A percentile compares a stretch with the other conserved stretches of the same genome.
These are phyloP conservation scores for Fomitopsis schrenkii DNA, from an alignment of 1,284 basidiomycete species.

Conservation along the genomic window DNA sequence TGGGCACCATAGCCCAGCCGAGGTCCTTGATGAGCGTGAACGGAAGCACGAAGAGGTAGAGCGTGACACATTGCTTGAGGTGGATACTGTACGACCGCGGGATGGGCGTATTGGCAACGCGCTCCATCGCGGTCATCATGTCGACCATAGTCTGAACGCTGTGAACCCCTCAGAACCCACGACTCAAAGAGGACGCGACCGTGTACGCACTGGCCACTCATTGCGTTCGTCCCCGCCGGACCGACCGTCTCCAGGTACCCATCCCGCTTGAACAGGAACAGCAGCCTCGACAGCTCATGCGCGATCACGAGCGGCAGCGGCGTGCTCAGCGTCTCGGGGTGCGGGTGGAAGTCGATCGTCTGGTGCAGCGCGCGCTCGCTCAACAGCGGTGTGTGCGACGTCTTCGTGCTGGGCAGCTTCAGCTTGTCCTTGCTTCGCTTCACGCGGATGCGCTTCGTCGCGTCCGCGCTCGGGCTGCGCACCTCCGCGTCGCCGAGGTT, in stretches of 20 bases:
- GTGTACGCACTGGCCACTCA: slow-evolving; percentile 55
- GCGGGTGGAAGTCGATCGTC: slow-evolving; percentile 58
- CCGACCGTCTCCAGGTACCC: slow-evolving; percentile 82
- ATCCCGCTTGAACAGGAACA: slow-evolving; percentile 74
- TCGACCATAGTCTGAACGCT: slow-evolving; percentile 80
- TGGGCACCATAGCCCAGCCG: slow-evolving; percentile 78
- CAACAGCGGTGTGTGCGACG: slow-evolving; percentile 55
- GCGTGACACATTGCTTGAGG: slow-evolving; percentile 88
- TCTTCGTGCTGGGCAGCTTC: slow-evolving; percentile 22
- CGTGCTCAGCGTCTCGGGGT: slow-evolving; percentile 50
- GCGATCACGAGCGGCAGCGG: slow-evolving; percentile 81
- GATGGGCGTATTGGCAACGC: slow-evolving; percentile 82
- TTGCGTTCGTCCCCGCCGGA: slow-evolving; percentile 76
- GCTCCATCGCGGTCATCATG: slow-evolving; percentile 81
- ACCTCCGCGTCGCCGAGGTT: slow-evolving; percentile 8
- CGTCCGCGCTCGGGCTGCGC: slow-evolving; percentile 40
- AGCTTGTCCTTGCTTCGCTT: slow-evolving; percentile 61
- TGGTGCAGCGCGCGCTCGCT: slow-evolving; percentile 40
- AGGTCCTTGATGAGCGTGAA: slow-evolving; percentile 78
- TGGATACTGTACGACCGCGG: slow-evolving; percentile 82
- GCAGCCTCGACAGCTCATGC: slow-evolving; percentile 65
- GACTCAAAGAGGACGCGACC: not conserved
- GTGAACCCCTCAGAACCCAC: not conserved
- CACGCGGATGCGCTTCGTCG: slow-evolving; percentile 63
- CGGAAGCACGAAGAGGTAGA: slow-evolving; percentile 85